These are phyloP conservation scores for Coniophora puteana DNA, from an alignment of 1,284 basidiomycete genomes.

Conservation along the genomic window DNA sequence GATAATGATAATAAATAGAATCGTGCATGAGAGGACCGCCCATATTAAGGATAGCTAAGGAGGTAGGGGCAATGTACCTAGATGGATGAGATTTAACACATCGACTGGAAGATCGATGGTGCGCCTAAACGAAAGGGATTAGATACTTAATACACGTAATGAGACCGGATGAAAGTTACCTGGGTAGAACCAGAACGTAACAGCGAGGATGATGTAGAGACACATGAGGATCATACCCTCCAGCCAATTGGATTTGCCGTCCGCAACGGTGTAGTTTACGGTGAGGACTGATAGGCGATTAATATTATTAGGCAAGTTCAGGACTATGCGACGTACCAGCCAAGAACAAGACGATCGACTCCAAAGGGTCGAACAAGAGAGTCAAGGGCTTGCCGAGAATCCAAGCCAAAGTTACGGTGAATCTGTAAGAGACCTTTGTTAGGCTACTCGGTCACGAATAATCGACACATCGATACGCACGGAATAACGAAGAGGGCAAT, in stretches of 20 bases:
- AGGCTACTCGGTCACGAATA: slow-evolving; percentile 43
- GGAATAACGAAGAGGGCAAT: slow-evolving; percentile 69
- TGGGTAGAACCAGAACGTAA: slow-evolving; percentile 40
- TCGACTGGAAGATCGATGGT: no score
- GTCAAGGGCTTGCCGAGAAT: slow-evolving; percentile 65
- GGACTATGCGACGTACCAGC: slow-evolving; percentile 26
- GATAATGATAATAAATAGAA: no score
- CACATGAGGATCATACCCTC: slow-evolving; percentile 74
- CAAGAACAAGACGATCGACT: slow-evolving; percentile 62
- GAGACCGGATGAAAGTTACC: no score
- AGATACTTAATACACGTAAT: no score
- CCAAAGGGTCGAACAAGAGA: slow-evolving; percentile 78
- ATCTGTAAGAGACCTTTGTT: slow-evolving; percentile 58
- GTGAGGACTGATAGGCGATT: slow-evolving; percentile 58
- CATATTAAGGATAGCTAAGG: no score
- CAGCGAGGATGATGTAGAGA: slow-evolving; percentile 40
- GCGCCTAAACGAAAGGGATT: no score
- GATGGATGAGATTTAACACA: no score
- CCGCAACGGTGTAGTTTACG: slow-evolving; percentile 78
- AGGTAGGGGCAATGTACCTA: no score
- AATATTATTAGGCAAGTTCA: slow-evolving; percentile 10
- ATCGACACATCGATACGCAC: slow-evolving; percentile 13
- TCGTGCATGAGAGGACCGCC: no score
- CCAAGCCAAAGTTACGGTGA: slow-evolving; percentile 69
- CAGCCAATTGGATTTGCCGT: slow-evolving; percentile 84